Conservation (phyloP, 129 eudicot genomes). For the Smallanthus sonchifolius region DNA sequence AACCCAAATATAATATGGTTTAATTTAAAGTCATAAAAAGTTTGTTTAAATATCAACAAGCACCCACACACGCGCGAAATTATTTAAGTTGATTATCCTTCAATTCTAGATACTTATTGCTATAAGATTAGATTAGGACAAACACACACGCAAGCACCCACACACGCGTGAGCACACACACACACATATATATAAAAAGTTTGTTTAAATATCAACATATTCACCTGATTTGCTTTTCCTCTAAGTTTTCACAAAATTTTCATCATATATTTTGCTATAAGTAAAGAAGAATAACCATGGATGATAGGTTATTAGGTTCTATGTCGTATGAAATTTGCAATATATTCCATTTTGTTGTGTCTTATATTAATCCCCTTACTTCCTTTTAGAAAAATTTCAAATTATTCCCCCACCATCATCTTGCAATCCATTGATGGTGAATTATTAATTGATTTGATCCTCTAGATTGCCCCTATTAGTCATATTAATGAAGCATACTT, state of each 20-base stretch:
- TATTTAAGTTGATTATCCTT: background rate
- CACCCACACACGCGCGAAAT: too few relatives aligned
- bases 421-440: slow-evolving; percentile 3
- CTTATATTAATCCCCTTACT: background rate
- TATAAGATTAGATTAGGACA: background rate
- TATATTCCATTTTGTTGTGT: slow-evolving; percentile 1
- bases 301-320: background rate
- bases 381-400: background rate
- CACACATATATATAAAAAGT: background rate
- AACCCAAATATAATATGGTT: background rate
- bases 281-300: background rate
- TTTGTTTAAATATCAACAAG: too few relatives aligned
- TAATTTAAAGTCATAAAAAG: background rate
- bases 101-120: background rate
- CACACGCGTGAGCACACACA: background rate
- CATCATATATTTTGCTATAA: background rate
- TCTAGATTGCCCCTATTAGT: slow-evolving; percentile 3
- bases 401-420: background rate
- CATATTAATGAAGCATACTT: background rate
- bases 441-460: background rate
- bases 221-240: background rate
- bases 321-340: background rate
- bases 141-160: background rate
- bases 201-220: background rate
- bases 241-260: background rate